Percentiles rank a stretch among this genome's conserved stretches.
Evolutionary conservation across 352 stramenopile genomes (phyloP).

Genomic region (Globisporangium lucens): DNA sequence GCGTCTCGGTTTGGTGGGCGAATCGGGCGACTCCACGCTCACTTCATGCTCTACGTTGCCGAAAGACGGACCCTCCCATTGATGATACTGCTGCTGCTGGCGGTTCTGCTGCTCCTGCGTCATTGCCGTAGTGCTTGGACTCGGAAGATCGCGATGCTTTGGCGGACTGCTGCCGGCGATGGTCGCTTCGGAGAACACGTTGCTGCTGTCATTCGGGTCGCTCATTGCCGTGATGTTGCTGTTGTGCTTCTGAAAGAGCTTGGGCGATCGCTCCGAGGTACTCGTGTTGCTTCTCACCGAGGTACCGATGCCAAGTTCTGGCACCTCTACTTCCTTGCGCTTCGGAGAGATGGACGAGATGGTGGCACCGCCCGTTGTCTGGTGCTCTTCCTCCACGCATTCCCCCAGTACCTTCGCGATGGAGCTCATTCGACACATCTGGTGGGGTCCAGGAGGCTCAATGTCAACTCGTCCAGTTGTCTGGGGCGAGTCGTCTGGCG

Average conservation of each 20-base stretch:
- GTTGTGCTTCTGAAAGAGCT: slow-evolving; percentile 14
- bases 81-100: no score
- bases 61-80: slow-evolving; percentile 1
- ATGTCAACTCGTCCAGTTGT: not conserved
- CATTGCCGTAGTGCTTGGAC: not conserved
- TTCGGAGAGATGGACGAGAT: not conserved
- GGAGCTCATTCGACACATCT: slow-evolving; percentile 18
- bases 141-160: not conserved
- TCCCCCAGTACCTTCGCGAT: slow-evolving; percentile 25
- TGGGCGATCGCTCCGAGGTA: slow-evolving; percentile 3
- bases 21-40: not conserved
- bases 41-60: not conserved
- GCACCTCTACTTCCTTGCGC: not conserved
- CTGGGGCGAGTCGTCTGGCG: not conserved
- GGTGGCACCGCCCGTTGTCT: not conserved
- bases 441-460: not conserved
- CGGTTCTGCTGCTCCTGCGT: not conserved
- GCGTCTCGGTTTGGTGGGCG: not conserved
- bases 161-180: not conserved
- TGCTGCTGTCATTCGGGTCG: slow-evolving; percentile 5
- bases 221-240: slow-evolving; percentile 15
- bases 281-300: not conserved
- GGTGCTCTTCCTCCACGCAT: slow-evolving; percentile 1
- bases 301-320: slow-evolving; percentile 14
- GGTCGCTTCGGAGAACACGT: not conserved